Evolutionary conservation across 768 basidiomycete species (phyloP).

Genomic region (Hygrophorus pudorinus): DNA sequence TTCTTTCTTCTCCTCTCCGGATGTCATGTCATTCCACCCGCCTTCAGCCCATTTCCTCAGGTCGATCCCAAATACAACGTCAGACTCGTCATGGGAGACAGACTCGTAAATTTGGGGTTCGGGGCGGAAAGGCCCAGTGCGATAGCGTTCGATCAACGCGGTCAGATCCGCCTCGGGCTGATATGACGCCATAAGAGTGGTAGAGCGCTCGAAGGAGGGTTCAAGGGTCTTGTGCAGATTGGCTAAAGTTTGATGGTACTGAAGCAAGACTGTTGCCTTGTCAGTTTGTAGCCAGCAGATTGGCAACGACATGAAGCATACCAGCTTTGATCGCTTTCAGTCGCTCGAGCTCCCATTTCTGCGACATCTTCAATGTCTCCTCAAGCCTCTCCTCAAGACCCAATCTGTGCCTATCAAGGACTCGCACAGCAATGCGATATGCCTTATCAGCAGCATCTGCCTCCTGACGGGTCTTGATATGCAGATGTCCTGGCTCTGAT

Average conservation of each 20-base stretch:
- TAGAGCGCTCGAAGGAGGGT: constrained; percentile 56
- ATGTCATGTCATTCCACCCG: constrained; percentile 52
- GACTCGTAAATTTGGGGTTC: constrained; percentile 80
- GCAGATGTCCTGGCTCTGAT: constrained; percentile 64
- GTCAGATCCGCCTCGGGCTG: constrained; percentile 82
- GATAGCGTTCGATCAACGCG: constrained; percentile 84
- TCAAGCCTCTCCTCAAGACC: constrained; percentile 81
- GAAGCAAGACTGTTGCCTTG: constrained; percentile 51
- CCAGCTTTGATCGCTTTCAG: constrained; percentile 80
- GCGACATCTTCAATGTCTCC: constrained; percentile 67
- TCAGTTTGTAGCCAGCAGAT: not conserved
- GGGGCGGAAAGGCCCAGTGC: constrained; percentile 90
- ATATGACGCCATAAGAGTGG: constrained; percentile 71
- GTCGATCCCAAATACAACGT: constrained; percentile 88
- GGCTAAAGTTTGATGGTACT: constrained; percentile 76
- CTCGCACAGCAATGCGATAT: constrained; percentile 74
- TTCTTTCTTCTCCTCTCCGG: constrained; percentile 51
- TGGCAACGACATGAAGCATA: constrained; percentile 13
- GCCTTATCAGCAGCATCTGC: constrained; percentile 73
- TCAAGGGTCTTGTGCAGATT: constrained; percentile 63
- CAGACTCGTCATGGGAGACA: constrained; percentile 70
- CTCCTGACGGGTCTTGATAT: constrained; percentile 63
- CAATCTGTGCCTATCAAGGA: constrained; percentile 77
- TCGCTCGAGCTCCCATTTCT: constrained; percentile 80
- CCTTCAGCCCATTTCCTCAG: constrained; percentile 85